Evolutionary conservation across 768 basidiomycete genomes (phyloP).

Genomic region (Boletus subcaerulescens): DNA sequence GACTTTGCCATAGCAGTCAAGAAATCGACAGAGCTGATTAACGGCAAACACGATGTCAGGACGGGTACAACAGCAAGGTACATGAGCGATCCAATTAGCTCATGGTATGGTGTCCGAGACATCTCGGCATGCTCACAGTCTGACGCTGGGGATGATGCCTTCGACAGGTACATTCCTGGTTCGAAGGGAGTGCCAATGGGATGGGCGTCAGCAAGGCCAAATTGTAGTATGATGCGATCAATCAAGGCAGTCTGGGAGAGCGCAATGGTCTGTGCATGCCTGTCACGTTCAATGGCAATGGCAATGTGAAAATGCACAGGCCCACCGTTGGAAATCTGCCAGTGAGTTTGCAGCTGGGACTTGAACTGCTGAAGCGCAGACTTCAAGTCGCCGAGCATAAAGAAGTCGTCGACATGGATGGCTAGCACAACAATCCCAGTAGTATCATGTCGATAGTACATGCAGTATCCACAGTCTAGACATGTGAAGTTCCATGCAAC

Average conservation of each 20-base stretch:
- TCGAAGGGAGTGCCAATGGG: no score
- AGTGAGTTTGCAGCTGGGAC: no score
- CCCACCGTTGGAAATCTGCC: no score
- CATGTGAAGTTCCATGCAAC: slow-evolving; percentile 29
- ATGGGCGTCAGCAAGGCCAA: neutral
- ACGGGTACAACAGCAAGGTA: slow-evolving; percentile 15
- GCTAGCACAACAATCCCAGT: slow-evolving; percentile 35
- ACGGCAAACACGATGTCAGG: slow-evolving; percentile 11
- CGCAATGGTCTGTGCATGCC: no score
- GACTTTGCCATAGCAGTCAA: slow-evolving; percentile 1
- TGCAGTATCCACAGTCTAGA: slow-evolving; percentile 30
- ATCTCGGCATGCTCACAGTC: no score
- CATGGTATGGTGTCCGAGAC: slow-evolving; percentile 8
- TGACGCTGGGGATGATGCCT: no score
- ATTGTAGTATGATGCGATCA: neutral
- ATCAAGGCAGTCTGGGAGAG: no score
- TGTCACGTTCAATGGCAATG: no score
- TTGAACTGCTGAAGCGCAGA: no score
- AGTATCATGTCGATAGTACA: slow-evolving; percentile 24
- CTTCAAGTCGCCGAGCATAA: slow-evolving; percentile 7
- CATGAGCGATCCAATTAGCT: slow-evolving; percentile 25
- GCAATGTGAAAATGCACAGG: no score
- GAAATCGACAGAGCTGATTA: slow-evolving; percentile 4
- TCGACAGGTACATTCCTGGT: no score
- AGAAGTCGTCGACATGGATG: no score